These are phyloP conservation scores for Pisolithus orientalis DNA, from an alignment of 768 basidiomycete species.

Conservation along the genomic window DNA sequence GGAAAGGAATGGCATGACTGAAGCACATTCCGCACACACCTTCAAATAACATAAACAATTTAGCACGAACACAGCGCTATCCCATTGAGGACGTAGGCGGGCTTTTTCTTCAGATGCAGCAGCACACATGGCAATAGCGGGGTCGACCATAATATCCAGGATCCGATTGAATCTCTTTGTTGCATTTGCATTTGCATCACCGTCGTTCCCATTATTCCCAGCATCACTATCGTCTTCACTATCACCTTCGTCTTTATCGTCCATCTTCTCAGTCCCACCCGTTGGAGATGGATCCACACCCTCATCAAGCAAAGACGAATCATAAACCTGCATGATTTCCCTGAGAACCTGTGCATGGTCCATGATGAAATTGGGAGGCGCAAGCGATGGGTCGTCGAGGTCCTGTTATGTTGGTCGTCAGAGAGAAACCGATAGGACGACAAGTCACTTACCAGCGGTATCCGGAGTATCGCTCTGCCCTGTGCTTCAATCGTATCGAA, in stretches of 20 bases:
- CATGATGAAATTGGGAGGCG: constrained; percentile 71
- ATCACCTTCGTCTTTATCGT: no score
- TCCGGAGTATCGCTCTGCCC: constrained; percentile 55
- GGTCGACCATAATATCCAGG: constrained; percentile 80
- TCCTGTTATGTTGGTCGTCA: constrained; percentile 35
- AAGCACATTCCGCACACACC: constrained; percentile 36
- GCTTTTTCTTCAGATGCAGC: constrained; percentile 62
- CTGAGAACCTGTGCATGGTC: constrained; percentile 81
- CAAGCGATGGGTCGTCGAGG: constrained; percentile 59
- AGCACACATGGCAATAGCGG: constrained; percentile 71
- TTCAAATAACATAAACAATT: constrained; percentile 83
- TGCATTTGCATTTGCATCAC: background rate
- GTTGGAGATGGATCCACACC: constrained; percentile 3
- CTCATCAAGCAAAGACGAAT: constrained; percentile 62
- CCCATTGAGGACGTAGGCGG: constrained; percentile 57
- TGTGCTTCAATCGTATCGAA: constrained; percentile 84
- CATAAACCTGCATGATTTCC: constrained; percentile 86
- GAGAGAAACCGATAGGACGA: background rate
- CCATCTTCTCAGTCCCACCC: background rate
- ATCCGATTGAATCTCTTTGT: constrained; percentile 53
- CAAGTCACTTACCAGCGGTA: constrained; percentile 41
- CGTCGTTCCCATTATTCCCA: no score
- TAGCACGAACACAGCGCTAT: constrained; percentile 74
- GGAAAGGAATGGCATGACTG: background rate
- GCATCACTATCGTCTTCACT: no score